Percentiles rank a stretch among this genome's conserved stretches.
These are phyloP conservation scores for Lipomyces starkeyi DNA, from an alignment of 805 yeast species.

Conservation along the genomic window DNA sequence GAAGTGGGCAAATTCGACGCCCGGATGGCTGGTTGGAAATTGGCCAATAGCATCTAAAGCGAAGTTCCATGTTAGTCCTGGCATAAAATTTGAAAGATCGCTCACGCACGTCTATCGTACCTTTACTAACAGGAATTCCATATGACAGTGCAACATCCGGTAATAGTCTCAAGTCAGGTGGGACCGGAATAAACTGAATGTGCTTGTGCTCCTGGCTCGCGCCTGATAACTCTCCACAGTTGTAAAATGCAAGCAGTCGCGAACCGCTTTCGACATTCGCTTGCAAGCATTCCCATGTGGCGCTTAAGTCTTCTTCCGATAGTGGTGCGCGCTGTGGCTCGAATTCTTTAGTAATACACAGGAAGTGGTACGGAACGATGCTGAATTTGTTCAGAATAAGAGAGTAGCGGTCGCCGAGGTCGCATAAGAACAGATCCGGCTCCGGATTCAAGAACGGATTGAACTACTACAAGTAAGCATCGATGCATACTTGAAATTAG, in stretches of 20 bases:
- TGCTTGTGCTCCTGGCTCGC: conserved; percentile 97
- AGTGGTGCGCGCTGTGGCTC: conserved; percentile 75
- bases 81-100: background rate
- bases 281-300: conserved; percentile 61
- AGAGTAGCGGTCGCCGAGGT: conserved; percentile 58
- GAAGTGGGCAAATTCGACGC: conserved; percentile 80
- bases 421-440: conserved; percentile 65
- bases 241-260: conserved; percentile 81
- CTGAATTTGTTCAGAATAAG: conserved; percentile 88
- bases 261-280: conserved; percentile 41
- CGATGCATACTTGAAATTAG: conserved; percentile 17
- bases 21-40: conserved; percentile 67
- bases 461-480: conserved; percentile 12
- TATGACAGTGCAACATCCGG: conserved; percentile 51
- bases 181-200: conserved; percentile 80
- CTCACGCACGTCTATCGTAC: conserved; percentile 4
- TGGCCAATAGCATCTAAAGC: conserved; percentile 40
- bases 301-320: conserved; percentile 68
- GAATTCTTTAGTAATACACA: conserved; percentile 77
- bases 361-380: conserved; percentile 75
- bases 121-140: conserved; percentile 20
- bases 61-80: background rate
- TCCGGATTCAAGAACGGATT: conserved; percentile 85
- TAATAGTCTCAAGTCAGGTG: conserved; percentile 61
- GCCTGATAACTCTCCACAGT: conserved; percentile 86